Evolutionary conservation across 345 rosid genomes (phyloP), one percentile per base, ranked within the genome.

Genomic region (Luvunga scandens): DNA sequence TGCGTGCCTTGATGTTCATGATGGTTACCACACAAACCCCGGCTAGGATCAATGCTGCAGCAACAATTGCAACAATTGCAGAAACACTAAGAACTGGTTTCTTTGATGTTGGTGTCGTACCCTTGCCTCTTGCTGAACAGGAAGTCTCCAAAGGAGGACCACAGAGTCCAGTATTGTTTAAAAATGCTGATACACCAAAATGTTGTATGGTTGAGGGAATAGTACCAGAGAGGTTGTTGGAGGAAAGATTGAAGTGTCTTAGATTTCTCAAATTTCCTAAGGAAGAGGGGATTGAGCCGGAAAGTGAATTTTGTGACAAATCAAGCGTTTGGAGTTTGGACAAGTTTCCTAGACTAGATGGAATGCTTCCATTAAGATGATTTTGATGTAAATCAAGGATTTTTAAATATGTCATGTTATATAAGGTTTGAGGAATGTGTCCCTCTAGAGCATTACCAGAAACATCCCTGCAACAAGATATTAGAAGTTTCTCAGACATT

Each of bases 1-100:
- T 88, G 39, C 88, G 93, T 77, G 97, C 88, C 85, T 86, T 86
- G 75, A 90, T 87, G 89, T 96, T 96, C 95, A 94, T 90, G 83
- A 90, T 83, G 70, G 89, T 86, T 60, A 94, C 91, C 76, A 91
- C 72, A 77, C 95, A 96, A 78, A 92, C 97, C 56, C 99, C 98
- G 4, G 87, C 66, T 69, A 96, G 87, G 87, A 96, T 96, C 86
- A 89, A 71, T 60, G 97, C 94, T 28, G 97, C 95, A 0, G 98
- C 98, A 28, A 89, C 83, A 73, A 96, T 96, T n/a, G 90, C 94
- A 57, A 96, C 82, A 82, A 96, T 91, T 66, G 85, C 97, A 21
- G 99, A 90, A 81, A 84, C 89, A 75, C 93, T 89, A 48, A 94
- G 90, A 77, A 89, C 86, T 66, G 88, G 83, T 45, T 80, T 86